These are phyloP conservation scores for Globisporangium spiculum DNA, from an alignment of 352 stramenopile species.

Conservation along the genomic window DNA sequence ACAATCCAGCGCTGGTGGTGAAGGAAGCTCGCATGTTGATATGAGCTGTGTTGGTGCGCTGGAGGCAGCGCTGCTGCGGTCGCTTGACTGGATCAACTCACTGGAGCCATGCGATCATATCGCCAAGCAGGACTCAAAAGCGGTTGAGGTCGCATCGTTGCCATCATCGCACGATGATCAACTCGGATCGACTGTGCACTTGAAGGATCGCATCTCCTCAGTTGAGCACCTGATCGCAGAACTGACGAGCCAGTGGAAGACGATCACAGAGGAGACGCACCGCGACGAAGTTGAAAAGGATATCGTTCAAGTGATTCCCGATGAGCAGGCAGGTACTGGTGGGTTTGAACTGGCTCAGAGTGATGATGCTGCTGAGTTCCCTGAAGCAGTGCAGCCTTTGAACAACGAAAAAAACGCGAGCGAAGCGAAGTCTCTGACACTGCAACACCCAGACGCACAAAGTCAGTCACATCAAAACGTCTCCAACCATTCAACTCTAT, in stretches of 20 bases:
- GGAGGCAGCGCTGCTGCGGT: constrained; percentile 19
- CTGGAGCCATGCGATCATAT: constrained; percentile 24
- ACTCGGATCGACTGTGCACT: neutral
- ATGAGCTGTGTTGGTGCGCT: constrained; percentile 23
- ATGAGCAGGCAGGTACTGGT: neutral
- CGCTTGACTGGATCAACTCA: constrained; percentile 41
- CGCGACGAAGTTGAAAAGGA: neutral
- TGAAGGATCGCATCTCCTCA: neutral
- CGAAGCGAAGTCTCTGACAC: neutral
- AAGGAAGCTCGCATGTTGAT: neutral
- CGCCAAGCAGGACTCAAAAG: neutral
- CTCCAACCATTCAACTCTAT: neutral
- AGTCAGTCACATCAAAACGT: neutral
- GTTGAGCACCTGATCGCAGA: constrained; percentile 17
- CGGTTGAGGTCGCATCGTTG: neutral
- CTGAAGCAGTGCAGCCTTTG: neutral
- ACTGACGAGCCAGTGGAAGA: constrained; percentile 1
- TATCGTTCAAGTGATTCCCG: neutral
- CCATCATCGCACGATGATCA: neutral
- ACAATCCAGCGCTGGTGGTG: neutral
- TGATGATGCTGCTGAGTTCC: neutral
- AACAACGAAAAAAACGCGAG: neutral
- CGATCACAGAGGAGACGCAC: neutral
- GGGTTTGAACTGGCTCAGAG: neutral
- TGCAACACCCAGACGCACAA: neutral